A percentile compares a stretch with the other conserved stretches of the same genome.
phyloP scores from a whole-genome alignment of 331 rosid genomes.

The Cydonia oblonga region DNA sequence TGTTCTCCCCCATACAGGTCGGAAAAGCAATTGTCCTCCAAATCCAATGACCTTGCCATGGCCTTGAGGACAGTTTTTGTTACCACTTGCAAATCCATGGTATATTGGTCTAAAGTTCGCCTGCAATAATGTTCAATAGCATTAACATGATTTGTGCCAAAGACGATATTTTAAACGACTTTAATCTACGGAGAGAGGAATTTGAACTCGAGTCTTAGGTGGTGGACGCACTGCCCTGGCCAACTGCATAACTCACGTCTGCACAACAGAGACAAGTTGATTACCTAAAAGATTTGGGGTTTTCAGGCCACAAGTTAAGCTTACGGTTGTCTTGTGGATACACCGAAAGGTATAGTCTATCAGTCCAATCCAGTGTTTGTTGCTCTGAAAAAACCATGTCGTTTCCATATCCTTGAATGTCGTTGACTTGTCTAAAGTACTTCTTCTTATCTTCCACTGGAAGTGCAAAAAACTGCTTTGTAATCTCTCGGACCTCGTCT shows the following conservation, averaged over 20 bases:
- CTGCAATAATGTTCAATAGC: background rate
- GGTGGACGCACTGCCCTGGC: background rate
- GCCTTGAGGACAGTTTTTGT: constrained; percentile 33
- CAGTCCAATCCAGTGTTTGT: constrained; percentile 56
- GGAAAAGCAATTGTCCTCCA: constrained; percentile 49
- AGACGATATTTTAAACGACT: no score
- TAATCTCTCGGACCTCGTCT: constrained; percentile 28
- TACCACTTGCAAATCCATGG: background rate
- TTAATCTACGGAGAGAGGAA: no score
- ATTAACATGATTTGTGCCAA: background rate
- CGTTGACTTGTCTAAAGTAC: constrained; percentile 28
- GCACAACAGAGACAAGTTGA: background rate
- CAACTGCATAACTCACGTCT: background rate
- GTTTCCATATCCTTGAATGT: constrained; percentile 56
- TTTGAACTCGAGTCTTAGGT: background rate
- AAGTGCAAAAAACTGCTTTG: constrained; percentile 47
- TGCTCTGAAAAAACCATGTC: constrained; percentile 28
- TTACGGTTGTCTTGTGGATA: constrained; percentile 24
- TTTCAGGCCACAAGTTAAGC: constrained; percentile 49
- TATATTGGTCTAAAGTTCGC: constrained; percentile 13
- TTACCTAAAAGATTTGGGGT: constrained; percentile 42
- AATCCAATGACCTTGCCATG: constrained; percentile 55
- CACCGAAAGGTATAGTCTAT: constrained; percentile 19
- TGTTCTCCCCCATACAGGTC: constrained; percentile 42
- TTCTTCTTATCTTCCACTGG: constrained; percentile 49